phyloP scores from a whole-genome alignment of 2,329 filamentous ascomycete genomes.

The Talaromyces pinophilus region DNA sequence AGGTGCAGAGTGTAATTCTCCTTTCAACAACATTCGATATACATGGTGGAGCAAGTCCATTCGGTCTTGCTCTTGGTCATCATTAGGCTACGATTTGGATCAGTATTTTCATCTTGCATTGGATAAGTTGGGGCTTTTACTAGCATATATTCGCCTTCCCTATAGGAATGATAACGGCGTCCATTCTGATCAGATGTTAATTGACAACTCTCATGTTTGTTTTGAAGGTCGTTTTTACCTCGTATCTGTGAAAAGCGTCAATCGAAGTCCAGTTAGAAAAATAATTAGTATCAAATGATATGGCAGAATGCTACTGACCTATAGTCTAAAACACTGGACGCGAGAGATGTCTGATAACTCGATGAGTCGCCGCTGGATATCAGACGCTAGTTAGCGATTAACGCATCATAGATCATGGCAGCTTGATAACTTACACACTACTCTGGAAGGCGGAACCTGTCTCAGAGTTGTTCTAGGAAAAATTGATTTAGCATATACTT shows the following conservation, averaged over 20 bases:
- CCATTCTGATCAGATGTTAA: constrained; percentile 26
- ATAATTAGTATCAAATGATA: background rate
- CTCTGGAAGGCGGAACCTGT: constrained; percentile 7
- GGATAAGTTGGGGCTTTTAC: constrained; percentile 20
- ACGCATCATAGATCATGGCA: background rate
- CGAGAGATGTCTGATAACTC: constrained; percentile 21
- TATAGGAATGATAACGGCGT: constrained; percentile 30
- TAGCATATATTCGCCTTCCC: constrained; percentile 30
- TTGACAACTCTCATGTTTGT: background rate
- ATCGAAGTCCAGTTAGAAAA: background rate
- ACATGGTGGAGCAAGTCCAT: constrained; percentile 40
- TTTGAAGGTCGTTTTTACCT: constrained; percentile 10
- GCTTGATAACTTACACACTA: constrained; percentile 5
- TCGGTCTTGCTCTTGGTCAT: constrained; percentile 39
- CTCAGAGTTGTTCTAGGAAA: background rate
- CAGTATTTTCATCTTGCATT: background rate
- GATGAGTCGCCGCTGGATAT: constrained; percentile 15
- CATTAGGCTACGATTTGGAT: constrained; percentile 33
- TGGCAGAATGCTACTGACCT: constrained; percentile 16
- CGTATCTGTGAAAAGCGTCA: constrained; percentile 17
- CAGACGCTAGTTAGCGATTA: background rate
- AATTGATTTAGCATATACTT: constrained; percentile 1
- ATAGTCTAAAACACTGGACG: constrained; percentile 23
- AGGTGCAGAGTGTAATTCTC: constrained; percentile 35
- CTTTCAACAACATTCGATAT: constrained; percentile 33